Percentiles rank a stretch among this genome's conserved stretches.
phyloP scores from a whole-genome alignment of 169 alveolate genomes.

The Besnoitia besnoiti region DNA sequence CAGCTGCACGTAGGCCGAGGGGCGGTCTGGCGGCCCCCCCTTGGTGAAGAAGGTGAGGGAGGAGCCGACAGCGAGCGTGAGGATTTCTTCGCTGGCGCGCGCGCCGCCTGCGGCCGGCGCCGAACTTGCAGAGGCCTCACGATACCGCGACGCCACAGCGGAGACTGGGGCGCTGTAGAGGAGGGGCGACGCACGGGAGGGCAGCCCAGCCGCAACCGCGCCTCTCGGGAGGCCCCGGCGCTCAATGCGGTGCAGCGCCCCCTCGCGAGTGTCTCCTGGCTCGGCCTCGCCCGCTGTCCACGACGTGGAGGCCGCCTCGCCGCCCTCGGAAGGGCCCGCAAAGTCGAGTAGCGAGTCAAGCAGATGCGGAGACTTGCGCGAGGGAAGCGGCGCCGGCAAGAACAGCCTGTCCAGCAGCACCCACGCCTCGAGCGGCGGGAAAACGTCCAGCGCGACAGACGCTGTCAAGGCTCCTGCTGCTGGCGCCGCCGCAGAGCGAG shows the following conservation, averaged over 20 bases:
- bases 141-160: neutral
- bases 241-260: neutral
- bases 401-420: neutral
- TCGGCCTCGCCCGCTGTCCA: too few relatives aligned
- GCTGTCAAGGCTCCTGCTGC: neutral
- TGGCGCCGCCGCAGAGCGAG: neutral
- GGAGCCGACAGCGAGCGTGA: slow-evolving; percentile 1
- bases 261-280: too few relatives aligned
- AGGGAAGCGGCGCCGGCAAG: neutral
- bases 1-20: slow-evolving; percentile 24
- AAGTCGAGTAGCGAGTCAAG: neutral
- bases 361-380: neutral
- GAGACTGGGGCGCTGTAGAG: neutral
- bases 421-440: slow-evolving; percentile 8
- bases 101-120: neutral
- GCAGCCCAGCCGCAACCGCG: too few relatives aligned
- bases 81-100: neutral
- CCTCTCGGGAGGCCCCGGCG: neutral
- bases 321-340: neutral
- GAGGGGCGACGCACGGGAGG: neutral
- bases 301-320: neutral
- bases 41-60: slow-evolving; percentile 42
- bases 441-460: neutral
- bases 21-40: slow-evolving; percentile 23
- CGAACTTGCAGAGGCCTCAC: neutral